These are phyloP conservation scores for Boechera divaricarpa DNA, from an alignment of 345 rosid genomes.

Conservation along the genomic window DNA sequence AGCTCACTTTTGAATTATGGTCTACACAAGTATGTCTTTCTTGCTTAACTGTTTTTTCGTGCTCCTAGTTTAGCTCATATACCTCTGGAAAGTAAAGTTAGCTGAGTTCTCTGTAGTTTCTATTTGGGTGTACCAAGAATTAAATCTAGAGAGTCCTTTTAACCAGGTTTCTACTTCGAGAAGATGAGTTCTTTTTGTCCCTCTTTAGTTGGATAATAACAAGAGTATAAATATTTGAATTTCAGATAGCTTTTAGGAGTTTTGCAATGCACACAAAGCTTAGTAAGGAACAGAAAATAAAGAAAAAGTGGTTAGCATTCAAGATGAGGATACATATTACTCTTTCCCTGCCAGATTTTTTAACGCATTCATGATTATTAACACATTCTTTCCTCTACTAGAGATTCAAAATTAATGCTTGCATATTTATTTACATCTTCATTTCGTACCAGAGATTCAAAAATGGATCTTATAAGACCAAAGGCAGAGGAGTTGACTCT, in stretches of 20 bases:
- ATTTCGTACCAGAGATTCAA: conserved; percentile 56
- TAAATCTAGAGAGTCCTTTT: background rate
- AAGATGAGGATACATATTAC: background rate
- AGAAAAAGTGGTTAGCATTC: conserved; percentile 2
- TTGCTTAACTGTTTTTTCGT: background rate
- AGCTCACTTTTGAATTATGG: conserved; percentile 81
- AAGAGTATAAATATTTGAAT: background rate
- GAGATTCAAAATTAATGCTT: conserved; percentile 54
- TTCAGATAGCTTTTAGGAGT: background rate
- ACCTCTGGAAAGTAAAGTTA: background rate
- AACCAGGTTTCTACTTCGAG: background rate
- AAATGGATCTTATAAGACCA: conserved; percentile 66
- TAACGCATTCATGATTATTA: background rate
- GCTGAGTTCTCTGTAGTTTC: conserved; percentile 9
- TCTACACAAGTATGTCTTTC: conserved; percentile 68
- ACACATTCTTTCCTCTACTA: conserved; percentile 11
- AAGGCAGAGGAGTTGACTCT: conserved; percentile 60
- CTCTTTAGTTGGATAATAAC: background rate
- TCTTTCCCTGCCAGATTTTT: conserved; percentile 1
- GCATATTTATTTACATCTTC: conserved; percentile 17
- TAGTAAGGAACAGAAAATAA: background rate
- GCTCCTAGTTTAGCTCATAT: conserved; percentile 4
- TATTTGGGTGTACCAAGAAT: background rate
- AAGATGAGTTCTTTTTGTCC: background rate
- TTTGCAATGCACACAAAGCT: background rate